Evolutionary conservation across 441 rosid species (phyloP).

Genomic region (Adansonia rubrostipa): DNA sequence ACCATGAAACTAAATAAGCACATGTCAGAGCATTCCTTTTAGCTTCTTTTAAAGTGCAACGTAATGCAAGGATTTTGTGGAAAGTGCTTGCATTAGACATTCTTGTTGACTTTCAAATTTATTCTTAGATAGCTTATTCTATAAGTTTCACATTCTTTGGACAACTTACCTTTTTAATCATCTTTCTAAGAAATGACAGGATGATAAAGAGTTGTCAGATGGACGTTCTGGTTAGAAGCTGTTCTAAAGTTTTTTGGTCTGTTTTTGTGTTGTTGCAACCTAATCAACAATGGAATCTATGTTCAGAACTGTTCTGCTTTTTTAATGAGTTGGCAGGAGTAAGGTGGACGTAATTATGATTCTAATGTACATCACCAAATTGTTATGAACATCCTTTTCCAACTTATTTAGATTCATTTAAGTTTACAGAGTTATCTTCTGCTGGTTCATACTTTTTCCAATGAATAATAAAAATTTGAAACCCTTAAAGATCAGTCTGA

Average conservation of each 20-base stretch:
- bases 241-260: neutral
- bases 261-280: neutral
- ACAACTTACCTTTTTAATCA: neutral
- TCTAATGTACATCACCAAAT: neutral
- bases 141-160: neutral
- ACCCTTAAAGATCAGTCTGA: neutral
- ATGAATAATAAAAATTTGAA: neutral
- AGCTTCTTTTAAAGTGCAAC: slow-evolving; percentile 20
- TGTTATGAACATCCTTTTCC: neutral
- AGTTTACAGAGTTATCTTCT: neutral
- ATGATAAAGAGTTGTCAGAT: neutral
- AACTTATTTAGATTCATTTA: neutral
- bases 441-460: neutral
- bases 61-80: neutral
- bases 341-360: neutral
- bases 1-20: slow-evolving; percentile 1
- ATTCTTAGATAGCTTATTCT: neutral
- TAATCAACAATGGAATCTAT: neutral
- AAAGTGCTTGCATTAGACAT: neutral
- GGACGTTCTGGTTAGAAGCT: neutral
- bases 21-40: slow-evolving; percentile 1
- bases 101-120: neutral
- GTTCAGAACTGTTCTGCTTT: neutral
- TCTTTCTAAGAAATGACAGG: neutral
- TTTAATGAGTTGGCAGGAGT: neutral